Conservation (phyloP, 2,329 filamentous ascomycete species). For the Phoma sp. region DNA sequence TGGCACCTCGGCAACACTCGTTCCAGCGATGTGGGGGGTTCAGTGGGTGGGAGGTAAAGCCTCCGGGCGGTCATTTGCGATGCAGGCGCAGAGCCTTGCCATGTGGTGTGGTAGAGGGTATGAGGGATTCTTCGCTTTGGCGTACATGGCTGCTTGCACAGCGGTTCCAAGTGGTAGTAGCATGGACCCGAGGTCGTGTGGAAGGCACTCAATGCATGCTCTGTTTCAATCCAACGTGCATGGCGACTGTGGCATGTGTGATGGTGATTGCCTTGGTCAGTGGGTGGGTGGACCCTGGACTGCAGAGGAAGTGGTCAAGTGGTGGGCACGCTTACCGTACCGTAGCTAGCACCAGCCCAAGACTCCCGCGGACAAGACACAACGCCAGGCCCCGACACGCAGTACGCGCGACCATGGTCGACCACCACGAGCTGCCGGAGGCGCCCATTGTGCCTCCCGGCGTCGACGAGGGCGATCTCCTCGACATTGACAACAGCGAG, state of each 20-base stretch:
- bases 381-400: slow-evolving; percentile 11
- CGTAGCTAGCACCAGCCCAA: not conserved
- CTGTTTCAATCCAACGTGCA: too few species aligned
- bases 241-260: too few species aligned
- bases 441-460: slow-evolving; percentile 44
- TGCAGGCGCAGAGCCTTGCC: slow-evolving; percentile 19
- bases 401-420: slow-evolving; percentile 32
- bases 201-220: too few species aligned
- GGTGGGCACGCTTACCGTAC: too few species aligned
- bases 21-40: slow-evolving; percentile 21
- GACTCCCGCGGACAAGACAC: slow-evolving; percentile 22
- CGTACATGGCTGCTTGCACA: not conserved
- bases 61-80: slow-evolving; percentile 21
- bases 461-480: slow-evolving; percentile 47
- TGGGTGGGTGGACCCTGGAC: slow-evolving; percentile 23
- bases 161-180: not conserved
- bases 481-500: slow-evolving; percentile 37
- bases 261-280: slow-evolving; percentile 1
- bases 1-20: slow-evolving; percentile 28
- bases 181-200: too few species aligned
- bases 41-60: slow-evolving; percentile 17
- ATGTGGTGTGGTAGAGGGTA: slow-evolving; percentile 8
- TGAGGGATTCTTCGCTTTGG: slow-evolving; percentile 14
- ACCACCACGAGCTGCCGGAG: slow-evolving; percentile 30
- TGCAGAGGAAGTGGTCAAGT: not conserved